These are phyloP conservation scores for Delitschia confertaspora DNA, from an alignment of 495 filamentous ascomycete species.

Conservation along the genomic window DNA sequence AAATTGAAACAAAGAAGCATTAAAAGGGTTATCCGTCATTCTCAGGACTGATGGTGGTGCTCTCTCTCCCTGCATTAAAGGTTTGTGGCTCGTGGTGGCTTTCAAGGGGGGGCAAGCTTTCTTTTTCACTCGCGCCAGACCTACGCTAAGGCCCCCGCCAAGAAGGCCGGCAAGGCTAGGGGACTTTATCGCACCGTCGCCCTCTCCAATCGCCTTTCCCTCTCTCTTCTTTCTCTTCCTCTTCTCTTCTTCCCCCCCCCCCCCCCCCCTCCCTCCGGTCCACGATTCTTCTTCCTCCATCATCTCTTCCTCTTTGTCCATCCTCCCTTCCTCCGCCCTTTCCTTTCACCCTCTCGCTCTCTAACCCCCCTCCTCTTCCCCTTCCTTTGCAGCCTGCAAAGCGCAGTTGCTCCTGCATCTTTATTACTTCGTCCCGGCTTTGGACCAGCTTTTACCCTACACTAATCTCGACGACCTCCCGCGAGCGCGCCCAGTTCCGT, in stretches of 20 bases:
- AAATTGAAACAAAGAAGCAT: no score
- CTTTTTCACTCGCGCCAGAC: not conserved
- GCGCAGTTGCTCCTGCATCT: not conserved
- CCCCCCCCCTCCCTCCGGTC: not conserved
- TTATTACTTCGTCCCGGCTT: not conserved
- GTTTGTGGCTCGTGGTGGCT: no score
- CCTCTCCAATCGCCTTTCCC: not conserved
- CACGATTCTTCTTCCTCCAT: not conserved
- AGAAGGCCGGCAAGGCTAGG: not conserved
- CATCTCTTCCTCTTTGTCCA: not conserved
- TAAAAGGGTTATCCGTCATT: no score
- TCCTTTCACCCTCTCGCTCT: not conserved
- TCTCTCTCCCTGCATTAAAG: no score
- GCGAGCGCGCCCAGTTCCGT: no score
- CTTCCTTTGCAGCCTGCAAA: no score
- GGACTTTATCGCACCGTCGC: not conserved
- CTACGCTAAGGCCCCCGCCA: not conserved
- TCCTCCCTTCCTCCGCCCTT: not conserved
- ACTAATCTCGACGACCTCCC: no score
- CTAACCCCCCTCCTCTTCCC: not conserved
- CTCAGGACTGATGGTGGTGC: no score
- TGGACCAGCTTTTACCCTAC: not conserved
- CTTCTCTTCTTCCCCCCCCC: not conserved
- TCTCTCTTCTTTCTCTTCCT: not conserved
- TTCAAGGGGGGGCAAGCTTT: not conserved